These are phyloP conservation scores for Coemansia sp. DNA, from an alignment of 192 early-diverging fungal genomes.

Conservation along the genomic window DNA sequence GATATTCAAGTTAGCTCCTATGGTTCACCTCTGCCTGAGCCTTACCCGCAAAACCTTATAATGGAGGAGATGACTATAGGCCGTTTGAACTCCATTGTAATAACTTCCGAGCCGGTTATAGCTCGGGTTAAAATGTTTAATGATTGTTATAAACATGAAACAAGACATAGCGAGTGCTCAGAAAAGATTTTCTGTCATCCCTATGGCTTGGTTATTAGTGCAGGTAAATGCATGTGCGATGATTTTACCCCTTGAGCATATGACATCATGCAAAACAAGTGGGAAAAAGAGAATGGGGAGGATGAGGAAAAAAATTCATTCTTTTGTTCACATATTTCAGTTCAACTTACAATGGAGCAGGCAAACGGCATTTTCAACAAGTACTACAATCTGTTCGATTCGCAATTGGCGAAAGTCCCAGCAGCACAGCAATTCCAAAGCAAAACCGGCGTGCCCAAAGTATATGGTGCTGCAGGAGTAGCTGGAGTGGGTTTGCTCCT, in stretches of 20 bases:
- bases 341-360: constrained; percentile 32
- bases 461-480: constrained; percentile 71
- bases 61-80: no score
- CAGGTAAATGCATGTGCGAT: background rate
- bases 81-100: no score
- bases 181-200: no score
- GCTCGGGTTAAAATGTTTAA: no score
- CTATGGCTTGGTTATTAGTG: no score
- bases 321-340: background rate
- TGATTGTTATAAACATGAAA: no score
- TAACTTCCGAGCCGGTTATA: no score
- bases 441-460: constrained; percentile 82
- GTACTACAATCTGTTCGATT: constrained; percentile 57
- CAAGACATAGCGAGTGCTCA: no score
- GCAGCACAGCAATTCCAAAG: constrained; percentile 67
- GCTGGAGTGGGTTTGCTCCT: constrained; percentile 63
- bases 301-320: background rate
- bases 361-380: constrained; percentile 42
- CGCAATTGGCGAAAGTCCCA: constrained; percentile 68
- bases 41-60: no score
- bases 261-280: constrained; percentile 1
- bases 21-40: no score
- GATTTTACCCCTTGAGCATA: background rate
- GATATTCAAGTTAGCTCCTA: no score
- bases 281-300: background rate